Percentiles rank a stretch among this genome's conserved stretches.
Conservation (phyloP, 2,329 filamentous ascomycete species). For the Ophiostoma quercus region DNA sequence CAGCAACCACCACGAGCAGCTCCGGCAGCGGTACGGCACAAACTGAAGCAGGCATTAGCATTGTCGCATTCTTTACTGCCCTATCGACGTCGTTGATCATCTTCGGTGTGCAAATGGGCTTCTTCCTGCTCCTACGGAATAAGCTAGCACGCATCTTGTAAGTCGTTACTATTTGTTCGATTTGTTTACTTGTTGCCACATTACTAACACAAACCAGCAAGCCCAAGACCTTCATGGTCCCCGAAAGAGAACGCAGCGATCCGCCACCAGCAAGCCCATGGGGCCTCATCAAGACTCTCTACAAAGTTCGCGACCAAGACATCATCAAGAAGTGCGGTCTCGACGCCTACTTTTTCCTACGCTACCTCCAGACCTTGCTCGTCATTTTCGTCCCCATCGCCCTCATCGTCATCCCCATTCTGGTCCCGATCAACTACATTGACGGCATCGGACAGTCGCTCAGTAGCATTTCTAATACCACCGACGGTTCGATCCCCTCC, state of each 20-base stretch:
- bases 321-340: slow-evolving; percentile 93
- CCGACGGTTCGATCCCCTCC: slow-evolving; percentile 36
- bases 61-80: slow-evolving; percentile 59
- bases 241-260: slow-evolving; percentile 76
- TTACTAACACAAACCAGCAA: slow-evolving; percentile 47
- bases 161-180: slow-evolving; percentile 31
- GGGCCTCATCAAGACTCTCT: slow-evolving; percentile 53
- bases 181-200: background rate
- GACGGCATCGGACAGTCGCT: slow-evolving; percentile 61
- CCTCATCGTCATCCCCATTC: slow-evolving; percentile 70
- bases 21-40: slow-evolving; percentile 29
- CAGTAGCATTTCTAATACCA: slow-evolving; percentile 37
- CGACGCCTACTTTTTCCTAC: slow-evolving; percentile 95
- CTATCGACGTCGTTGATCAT: slow-evolving; percentile 57
- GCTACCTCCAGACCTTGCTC: slow-evolving; percentile 71
- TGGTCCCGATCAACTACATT: slow-evolving; percentile 77
- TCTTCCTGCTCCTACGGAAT: slow-evolving; percentile 73
- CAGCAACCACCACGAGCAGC: slow-evolving; percentile 17
- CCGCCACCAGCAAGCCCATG: slow-evolving; percentile 57
- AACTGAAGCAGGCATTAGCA: slow-evolving; percentile 40
- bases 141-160: slow-evolving; percentile 80
- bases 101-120: slow-evolving; percentile 58
- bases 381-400: slow-evolving; percentile 88
- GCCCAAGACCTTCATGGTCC: slow-evolving; percentile 79
- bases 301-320: slow-evolving; percentile 66